These are phyloP conservation scores for Juglanconis oblonga DNA, from an alignment of 2,329 filamentous ascomycete genomes.

Conservation along the genomic window DNA sequence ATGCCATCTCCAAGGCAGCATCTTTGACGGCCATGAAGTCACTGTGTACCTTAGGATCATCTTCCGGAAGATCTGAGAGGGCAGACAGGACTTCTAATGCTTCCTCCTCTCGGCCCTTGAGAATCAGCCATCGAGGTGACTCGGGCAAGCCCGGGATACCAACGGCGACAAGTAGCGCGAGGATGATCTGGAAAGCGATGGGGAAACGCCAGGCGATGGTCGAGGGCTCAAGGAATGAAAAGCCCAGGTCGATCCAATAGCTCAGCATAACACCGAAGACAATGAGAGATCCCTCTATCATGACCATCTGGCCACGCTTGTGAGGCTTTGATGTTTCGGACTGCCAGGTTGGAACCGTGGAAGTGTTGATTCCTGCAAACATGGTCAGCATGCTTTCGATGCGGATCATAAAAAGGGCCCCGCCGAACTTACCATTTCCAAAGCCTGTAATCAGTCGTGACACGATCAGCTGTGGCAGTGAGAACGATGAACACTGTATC, in stretches of 20 bases:
- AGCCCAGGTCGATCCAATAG: conserved; percentile 51
- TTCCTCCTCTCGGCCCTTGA: conserved; percentile 18
- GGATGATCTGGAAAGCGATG: conserved; percentile 25
- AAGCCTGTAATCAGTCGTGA: conserved; percentile 17
- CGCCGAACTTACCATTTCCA: conserved; percentile 1
- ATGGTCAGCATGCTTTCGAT: neutral
- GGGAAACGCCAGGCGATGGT: conserved; percentile 32
- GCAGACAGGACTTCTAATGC: conserved; percentile 14
- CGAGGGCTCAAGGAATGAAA: conserved; percentile 22
- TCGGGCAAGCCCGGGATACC: conserved; percentile 19
- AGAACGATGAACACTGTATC: conserved; percentile 14
- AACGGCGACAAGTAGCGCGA: conserved; percentile 15
- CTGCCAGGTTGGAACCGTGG: conserved; percentile 19
- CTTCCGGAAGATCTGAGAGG: conserved; percentile 5
- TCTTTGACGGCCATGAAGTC: conserved; percentile 9
- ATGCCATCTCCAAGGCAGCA: conserved; percentile 7
- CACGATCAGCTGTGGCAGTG: conserved; percentile 17
- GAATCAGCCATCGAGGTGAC: conserved; percentile 21
- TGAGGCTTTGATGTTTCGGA: conserved; percentile 19
- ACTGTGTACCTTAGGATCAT: conserved; percentile 8
- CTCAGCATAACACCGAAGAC: conserved; percentile 66
- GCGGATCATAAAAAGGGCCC: too few species aligned
- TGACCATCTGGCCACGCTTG: conserved; percentile 18
- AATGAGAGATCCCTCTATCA: conserved; percentile 44
- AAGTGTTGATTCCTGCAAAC: conserved; percentile 17